Conservation (phyloP, 352 stramenopile species). For the Aphanomyces astaci region DNA sequence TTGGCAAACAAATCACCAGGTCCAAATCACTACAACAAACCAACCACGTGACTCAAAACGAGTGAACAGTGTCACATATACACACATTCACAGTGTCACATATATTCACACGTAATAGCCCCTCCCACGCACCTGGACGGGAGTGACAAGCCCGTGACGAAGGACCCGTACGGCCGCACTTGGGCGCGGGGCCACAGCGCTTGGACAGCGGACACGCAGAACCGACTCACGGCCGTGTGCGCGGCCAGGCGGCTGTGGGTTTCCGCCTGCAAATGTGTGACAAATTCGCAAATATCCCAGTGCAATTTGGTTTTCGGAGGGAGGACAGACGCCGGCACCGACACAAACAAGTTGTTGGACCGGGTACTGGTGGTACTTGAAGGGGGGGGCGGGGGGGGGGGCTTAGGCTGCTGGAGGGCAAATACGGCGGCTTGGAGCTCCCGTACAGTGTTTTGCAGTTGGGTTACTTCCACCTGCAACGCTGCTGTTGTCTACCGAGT, state of each 20-base stretch:
- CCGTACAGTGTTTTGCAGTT: not conserved
- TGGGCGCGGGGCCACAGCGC: slow-evolving; percentile 92
- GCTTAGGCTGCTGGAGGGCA: not conserved
- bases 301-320: slow-evolving; percentile 76
- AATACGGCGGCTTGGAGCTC: not conserved
- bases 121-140: slow-evolving; percentile 64
- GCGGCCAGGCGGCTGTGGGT: slow-evolving; percentile 56
- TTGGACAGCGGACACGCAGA: slow-evolving; percentile 76
- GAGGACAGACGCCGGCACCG: slow-evolving; percentile 74
- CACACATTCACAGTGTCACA: not conserved
- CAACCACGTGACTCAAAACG: no score
- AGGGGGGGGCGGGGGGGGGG: slow-evolving; percentile 21
- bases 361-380: slow-evolving; percentile 36
- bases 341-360: slow-evolving; percentile 69
- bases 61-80: no score
- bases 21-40: slow-evolving; percentile 92
- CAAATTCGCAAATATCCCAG: slow-evolving; percentile 83
- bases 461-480: not conserved
- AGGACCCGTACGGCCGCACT: slow-evolving; percentile 96
- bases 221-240: slow-evolving; percentile 62
- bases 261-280: slow-evolving; percentile 66
- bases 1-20: slow-evolving; percentile 96
- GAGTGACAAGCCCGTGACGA: slow-evolving; percentile 91
- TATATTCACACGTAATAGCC: not conserved
- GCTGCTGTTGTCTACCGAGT: not conserved